Conservation (phyloP, 306 rosid genomes). For the Fragaria ananassa region DNA sequence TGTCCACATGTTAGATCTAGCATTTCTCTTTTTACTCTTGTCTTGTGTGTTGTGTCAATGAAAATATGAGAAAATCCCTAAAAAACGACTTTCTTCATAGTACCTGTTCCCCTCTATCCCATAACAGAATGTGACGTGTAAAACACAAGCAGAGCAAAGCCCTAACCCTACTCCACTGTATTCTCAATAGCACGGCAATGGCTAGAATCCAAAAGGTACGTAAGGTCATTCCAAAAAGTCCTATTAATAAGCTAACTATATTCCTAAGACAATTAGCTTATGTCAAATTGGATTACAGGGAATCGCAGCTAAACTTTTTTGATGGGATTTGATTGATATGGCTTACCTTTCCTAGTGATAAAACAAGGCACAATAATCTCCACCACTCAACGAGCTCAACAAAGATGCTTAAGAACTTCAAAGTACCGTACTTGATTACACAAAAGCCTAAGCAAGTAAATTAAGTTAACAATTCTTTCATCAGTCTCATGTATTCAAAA, state of each 20-base stretch:
- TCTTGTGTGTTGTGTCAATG: background rate
- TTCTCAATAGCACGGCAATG: background rate
- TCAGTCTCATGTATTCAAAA: background rate
- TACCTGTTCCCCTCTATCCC: slow-evolving; percentile 18
- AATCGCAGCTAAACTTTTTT: slow-evolving; percentile 13
- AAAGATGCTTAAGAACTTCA: slow-evolving; percentile 11
- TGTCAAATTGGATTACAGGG: slow-evolving; percentile 13
- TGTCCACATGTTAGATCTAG: slow-evolving; percentile 23
- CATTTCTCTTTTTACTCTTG: slow-evolving; percentile 16
- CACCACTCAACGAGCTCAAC: slow-evolving; percentile 18
- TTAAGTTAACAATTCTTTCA: background rate
- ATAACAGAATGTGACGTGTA: slow-evolving; percentile 27
- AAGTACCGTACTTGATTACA: background rate
- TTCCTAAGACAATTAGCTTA: slow-evolving; percentile 21
- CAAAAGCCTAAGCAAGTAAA: background rate
- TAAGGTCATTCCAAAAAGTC: slow-evolving; percentile 25
- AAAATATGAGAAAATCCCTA: slow-evolving; percentile 8
- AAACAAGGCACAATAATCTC: slow-evolving; percentile 6
- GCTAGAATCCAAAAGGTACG: background rate
- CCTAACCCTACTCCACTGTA: slow-evolving; percentile 1
- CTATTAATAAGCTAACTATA: slow-evolving; percentile 19
- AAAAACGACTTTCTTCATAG: slow-evolving; percentile 12
- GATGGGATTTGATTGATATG: slow-evolving; percentile 15
- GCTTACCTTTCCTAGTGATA: background rate
- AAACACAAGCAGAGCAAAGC: slow-evolving; percentile 1